Conservation (phyloP, 164 flowering plant species). For the Chimonanthus praecox region DNA sequence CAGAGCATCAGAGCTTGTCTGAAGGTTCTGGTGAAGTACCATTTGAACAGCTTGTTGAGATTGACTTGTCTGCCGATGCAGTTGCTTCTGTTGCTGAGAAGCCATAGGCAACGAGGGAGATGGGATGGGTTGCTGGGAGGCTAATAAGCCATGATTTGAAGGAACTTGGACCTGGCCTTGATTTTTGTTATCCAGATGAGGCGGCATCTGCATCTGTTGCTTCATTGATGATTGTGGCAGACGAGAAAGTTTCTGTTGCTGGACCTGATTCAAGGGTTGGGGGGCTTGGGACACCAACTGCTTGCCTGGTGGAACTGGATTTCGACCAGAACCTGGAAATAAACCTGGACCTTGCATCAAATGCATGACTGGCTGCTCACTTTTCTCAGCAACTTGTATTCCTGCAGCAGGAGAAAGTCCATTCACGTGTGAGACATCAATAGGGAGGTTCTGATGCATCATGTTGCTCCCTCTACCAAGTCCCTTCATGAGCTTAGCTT, state of each 20-base stretch:
- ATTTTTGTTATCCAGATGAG: constrained; percentile 42
- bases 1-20: constrained; percentile 32
- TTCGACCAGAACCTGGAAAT: constrained; percentile 42
- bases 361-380: constrained; percentile 57
- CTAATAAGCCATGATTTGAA: constrained; percentile 24
- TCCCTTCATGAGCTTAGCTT: constrained; percentile 63
- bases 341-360: constrained; percentile 45
- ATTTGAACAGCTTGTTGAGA: constrained; percentile 35
- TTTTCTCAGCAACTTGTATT: constrained; percentile 50
- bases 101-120: constrained; percentile 19
- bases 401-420: constrained; percentile 45
- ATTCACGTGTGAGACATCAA: constrained; percentile 52
- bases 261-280: constrained; percentile 38
- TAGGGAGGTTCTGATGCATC: constrained; percentile 47
- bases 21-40: constrained; percentile 41
- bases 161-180: constrained; percentile 35
- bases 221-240: constrained; percentile 32
- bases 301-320: constrained; percentile 39
- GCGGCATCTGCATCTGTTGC: constrained; percentile 37
- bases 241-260: constrained; percentile 47
- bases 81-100: constrained; percentile 10
- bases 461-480: constrained; percentile 55
- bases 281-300: constrained; percentile 31
- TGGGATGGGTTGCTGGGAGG: constrained; percentile 35
- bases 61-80: constrained; percentile 39